A percentile compares a stretch with the other conserved stretches of the same genome.
Conservation (phyloP, 2,329 filamentous ascomycete genomes). For the Chrysosporium keratinophilum region DNA sequence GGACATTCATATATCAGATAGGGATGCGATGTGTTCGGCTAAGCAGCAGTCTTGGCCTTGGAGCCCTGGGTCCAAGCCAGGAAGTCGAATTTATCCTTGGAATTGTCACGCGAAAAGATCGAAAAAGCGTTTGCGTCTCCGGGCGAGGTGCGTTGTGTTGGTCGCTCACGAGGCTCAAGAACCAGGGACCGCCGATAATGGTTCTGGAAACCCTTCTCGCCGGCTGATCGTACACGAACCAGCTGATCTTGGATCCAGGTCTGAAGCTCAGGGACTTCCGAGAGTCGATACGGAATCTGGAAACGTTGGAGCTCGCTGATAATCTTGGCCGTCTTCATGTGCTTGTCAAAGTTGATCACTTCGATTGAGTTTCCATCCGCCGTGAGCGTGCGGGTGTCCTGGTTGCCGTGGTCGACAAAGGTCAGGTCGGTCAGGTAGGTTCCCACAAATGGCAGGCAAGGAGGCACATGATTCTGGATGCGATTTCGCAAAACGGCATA, state of each 20-base stretch:
- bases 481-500: slow-evolving; percentile 75
- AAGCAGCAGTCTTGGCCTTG: slow-evolving; percentile 31
- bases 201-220: slow-evolving; percentile 52
- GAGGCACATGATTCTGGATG: slow-evolving; percentile 75
- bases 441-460: slow-evolving; percentile 88
- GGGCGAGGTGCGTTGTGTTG: slow-evolving; percentile 18
- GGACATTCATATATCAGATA: not conserved
- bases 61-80: slow-evolving; percentile 42
- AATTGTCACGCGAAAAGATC: slow-evolving; percentile 28
- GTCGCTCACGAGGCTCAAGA: slow-evolving; percentile 55
- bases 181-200: slow-evolving; percentile 76
- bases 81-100: slow-evolving; percentile 45
- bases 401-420: slow-evolving; percentile 91
- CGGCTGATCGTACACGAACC: slow-evolving; percentile 56
- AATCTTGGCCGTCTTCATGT: slow-evolving; percentile 86
- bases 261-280: slow-evolving; percentile 76
- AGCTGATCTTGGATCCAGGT: slow-evolving; percentile 84
- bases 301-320: slow-evolving; percentile 93
- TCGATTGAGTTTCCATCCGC: slow-evolving; percentile 53
- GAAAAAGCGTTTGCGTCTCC: slow-evolving; percentile 20
- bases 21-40: slow-evolving; percentile 17
- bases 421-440: slow-evolving; percentile 95
- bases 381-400: slow-evolving; percentile 66
- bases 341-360: slow-evolving; percentile 97
- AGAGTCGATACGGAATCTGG: slow-evolving; percentile 81